phyloP scores from a whole-genome alignment of 225 moss, liverwort and hornwort genomes.

The Thuidium tamariscinum region DNA sequence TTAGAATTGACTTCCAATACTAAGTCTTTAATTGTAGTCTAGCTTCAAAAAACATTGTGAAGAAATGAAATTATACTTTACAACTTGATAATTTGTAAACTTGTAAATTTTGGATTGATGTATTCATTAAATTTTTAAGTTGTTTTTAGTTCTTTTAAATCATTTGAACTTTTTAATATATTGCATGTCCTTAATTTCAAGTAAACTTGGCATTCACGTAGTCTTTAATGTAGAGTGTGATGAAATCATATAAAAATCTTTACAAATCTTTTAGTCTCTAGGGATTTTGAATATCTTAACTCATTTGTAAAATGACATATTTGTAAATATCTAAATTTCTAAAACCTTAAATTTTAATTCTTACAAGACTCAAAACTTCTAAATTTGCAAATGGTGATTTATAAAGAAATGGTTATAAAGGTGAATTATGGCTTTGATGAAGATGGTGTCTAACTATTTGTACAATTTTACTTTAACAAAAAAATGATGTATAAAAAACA shows the following conservation, averaged over 20 bases:
- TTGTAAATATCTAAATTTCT: too few species aligned
- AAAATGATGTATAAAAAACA: not conserved
- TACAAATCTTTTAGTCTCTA: too few species aligned
- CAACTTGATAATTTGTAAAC: not conserved
- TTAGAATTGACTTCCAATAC: too few species aligned
- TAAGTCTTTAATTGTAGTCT: too few species aligned
- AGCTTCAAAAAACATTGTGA: too few species aligned
- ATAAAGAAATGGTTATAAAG: too few species aligned
- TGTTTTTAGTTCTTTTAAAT: not conserved
- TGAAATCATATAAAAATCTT: too few species aligned
- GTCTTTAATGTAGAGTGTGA: not conserved
- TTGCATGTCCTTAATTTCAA: not conserved
- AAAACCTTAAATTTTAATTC: too few species aligned
- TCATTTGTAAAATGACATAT: not conserved
- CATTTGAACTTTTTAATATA: not conserved
- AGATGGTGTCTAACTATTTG: not conserved
- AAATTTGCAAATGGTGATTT: too few species aligned
- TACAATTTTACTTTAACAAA: not conserved
- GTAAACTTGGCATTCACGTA: not conserved
- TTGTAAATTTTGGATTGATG: not conserved
- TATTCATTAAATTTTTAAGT: not conserved
- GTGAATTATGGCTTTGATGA: too few species aligned
- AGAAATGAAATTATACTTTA: not conserved
- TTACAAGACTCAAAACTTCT: too few species aligned
- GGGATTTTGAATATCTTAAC: not conserved